Evolutionary conservation across 345 rosid genomes (phyloP).

Genomic region (Lenwebbia sp.): DNA sequence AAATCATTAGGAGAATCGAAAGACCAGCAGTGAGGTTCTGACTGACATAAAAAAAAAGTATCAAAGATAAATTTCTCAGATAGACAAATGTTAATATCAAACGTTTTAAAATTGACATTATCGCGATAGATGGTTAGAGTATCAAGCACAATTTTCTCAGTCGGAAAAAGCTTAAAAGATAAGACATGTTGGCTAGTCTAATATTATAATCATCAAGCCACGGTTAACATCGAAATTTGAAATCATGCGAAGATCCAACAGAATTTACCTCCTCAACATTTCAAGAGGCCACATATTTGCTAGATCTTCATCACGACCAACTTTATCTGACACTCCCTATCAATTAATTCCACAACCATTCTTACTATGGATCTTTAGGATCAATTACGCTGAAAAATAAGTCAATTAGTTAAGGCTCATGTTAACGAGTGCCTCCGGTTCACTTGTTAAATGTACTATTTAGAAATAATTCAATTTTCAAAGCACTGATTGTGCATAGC

Average conservation of each 20-base stretch:
- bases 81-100: neutral
- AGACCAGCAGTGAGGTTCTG: neutral
- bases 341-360: neutral
- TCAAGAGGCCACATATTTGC: slow-evolving; percentile 56
- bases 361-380: neutral
- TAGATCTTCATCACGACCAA: slow-evolving; percentile 33
- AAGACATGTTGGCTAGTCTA: neutral
- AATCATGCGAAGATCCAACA: neutral
- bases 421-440: neutral
- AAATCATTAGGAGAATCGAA: neutral
- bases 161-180: neutral
- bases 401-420: neutral
- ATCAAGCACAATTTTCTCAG: neutral
- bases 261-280: slow-evolving; percentile 65
- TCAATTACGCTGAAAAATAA: neutral
- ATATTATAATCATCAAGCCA: neutral
- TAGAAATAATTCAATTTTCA: neutral
- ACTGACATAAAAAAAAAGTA: neutral
- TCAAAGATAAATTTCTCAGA: neutral
- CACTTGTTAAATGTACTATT: neutral
- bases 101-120: neutral
- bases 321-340: slow-evolving; percentile 40
- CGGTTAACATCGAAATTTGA: neutral
- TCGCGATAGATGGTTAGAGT: neutral
- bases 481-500: neutral